These are phyloP conservation scores for Penicillium sp. DNA, from an alignment of 2,329 filamentous ascomycete genomes.

Conservation along the genomic window DNA sequence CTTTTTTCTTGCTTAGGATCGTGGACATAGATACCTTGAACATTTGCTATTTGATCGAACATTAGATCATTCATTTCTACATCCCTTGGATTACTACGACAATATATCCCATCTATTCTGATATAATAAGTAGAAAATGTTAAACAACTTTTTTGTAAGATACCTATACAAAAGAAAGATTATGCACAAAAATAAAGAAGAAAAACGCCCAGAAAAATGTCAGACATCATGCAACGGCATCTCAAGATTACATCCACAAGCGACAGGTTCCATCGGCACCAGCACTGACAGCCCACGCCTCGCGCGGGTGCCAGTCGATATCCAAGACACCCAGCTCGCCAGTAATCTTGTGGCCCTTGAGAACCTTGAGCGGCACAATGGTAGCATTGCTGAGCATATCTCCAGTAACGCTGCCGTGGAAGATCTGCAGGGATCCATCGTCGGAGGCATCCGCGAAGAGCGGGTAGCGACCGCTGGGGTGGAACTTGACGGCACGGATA, in stretches of 20 bases:
- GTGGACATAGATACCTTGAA: slow-evolving; percentile 10
- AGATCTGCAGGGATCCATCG: slow-evolving; percentile 90
- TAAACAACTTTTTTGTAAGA: slow-evolving; percentile 29
- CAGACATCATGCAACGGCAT: slow-evolving; percentile 23
- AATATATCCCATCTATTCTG: background rate
- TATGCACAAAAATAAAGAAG: slow-evolving; percentile 28
- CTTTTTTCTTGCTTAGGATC: slow-evolving; percentile 1
- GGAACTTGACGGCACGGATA: slow-evolving; percentile 84
- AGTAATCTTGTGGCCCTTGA: slow-evolving; percentile 84
- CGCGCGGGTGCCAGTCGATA: slow-evolving; percentile 89
- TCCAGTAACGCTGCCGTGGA: slow-evolving; percentile 92
- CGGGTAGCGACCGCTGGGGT: slow-evolving; percentile 70
- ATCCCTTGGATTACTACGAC: background rate
- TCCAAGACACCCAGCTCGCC: slow-evolving; percentile 87
- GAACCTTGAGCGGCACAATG: slow-evolving; percentile 92
- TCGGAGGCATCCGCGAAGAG: slow-evolving; percentile 94
- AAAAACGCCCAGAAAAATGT: slow-evolving; percentile 20
- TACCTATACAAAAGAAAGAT: slow-evolving; percentile 26
- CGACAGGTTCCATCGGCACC: slow-evolving; percentile 91
- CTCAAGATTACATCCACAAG: slow-evolving; percentile 67
- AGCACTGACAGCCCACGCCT: slow-evolving; percentile 92
- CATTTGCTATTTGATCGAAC: background rate
- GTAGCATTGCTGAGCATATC: slow-evolving; percentile 95
- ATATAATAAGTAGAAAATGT: background rate
- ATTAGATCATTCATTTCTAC: background rate